Evolutionary conservation across 2,329 filamentous ascomycete species (phyloP).

Genomic region (Neonectria hederae): DNA sequence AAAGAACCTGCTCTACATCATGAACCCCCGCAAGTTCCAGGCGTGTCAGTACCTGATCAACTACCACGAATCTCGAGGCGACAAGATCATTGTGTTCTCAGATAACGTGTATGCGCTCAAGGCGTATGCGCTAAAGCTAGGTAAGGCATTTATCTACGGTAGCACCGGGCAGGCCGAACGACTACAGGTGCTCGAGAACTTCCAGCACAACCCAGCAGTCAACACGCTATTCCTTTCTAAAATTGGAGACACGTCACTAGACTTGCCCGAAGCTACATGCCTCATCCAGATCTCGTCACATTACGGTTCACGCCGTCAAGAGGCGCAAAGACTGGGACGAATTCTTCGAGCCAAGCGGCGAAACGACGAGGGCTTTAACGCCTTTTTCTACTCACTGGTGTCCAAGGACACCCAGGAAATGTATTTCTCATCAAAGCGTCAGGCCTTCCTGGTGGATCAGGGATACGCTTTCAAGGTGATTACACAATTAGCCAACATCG

Average conservation of each 20-base stretch:
- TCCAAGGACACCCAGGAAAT: conserved; percentile 98
- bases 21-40: conserved; percentile 98
- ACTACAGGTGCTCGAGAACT: conserved; percentile 88
- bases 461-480: conserved; percentile 99
- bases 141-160: conserved; percentile 91
- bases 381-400: conserved; percentile 97
- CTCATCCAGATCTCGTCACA: conserved; percentile 98
- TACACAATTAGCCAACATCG: conserved; percentile 91
- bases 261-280: conserved; percentile 94
- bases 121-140: conserved; percentile 83
- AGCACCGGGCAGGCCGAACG: conserved; percentile 88
- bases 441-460: conserved; percentile 97
- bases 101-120: conserved; percentile 96
- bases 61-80: conserved; percentile 92
- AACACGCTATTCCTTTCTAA: conserved; percentile 97
- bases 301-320: conserved; percentile 95
- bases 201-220: conserved; percentile 89
- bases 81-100: conserved; percentile 98
- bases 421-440: conserved; percentile 95
- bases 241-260: conserved; percentile 97
- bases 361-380: conserved; percentile 98
- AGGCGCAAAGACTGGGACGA: conserved; percentile 91
- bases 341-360: conserved; percentile 94
- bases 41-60: conserved; percentile 98
- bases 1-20: conserved; percentile 77